Conservation (phyloP, 1,284 basidiomycete species). For the Porogramme epimiltina region DNA sequence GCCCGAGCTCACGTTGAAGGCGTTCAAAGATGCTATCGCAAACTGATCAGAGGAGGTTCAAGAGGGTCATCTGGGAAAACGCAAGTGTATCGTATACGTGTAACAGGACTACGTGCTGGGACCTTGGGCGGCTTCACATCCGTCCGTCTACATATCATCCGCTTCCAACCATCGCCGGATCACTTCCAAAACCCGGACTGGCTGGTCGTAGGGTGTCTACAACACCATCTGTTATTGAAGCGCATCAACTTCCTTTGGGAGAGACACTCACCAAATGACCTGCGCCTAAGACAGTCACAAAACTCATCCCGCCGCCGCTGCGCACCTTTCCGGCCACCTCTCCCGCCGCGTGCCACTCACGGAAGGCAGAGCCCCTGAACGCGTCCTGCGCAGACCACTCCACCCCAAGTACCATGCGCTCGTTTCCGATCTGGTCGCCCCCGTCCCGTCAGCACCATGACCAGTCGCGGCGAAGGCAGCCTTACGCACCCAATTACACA, state of each 20-base stretch:
- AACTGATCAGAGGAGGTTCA: too few relatives aligned
- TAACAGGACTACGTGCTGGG: too few relatives aligned
- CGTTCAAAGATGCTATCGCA: neutral
- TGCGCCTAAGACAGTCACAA: conserved; percentile 58
- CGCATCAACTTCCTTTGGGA: neutral
- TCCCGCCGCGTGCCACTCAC: conserved; percentile 55
- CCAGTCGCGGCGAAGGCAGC: neutral
- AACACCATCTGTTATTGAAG: neutral
- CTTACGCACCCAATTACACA: conserved; percentile 66
- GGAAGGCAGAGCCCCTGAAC: conserved; percentile 48
- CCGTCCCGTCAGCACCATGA: neutral
- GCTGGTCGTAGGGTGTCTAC: conserved; percentile 67
- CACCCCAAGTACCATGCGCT: conserved; percentile 61
- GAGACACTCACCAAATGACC: conserved; percentile 62
- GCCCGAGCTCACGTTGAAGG: neutral
- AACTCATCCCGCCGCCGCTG: conserved; percentile 60
- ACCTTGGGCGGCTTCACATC: too few relatives aligned
- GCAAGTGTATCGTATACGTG: too few relatives aligned
- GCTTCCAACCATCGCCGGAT: conserved; percentile 50
- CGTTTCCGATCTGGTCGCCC: conserved; percentile 47
- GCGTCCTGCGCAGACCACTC: conserved; percentile 63
- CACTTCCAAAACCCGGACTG: conserved; percentile 53
- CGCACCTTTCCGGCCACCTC: conserved; percentile 60
- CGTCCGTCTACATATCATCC: too few relatives aligned
- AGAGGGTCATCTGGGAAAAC: too few relatives aligned